Percentiles rank a stretch among this genome's conserved stretches.
Conservation (phyloP, 2,329 filamentous ascomycete species). For the Alternaria infectoria region DNA sequence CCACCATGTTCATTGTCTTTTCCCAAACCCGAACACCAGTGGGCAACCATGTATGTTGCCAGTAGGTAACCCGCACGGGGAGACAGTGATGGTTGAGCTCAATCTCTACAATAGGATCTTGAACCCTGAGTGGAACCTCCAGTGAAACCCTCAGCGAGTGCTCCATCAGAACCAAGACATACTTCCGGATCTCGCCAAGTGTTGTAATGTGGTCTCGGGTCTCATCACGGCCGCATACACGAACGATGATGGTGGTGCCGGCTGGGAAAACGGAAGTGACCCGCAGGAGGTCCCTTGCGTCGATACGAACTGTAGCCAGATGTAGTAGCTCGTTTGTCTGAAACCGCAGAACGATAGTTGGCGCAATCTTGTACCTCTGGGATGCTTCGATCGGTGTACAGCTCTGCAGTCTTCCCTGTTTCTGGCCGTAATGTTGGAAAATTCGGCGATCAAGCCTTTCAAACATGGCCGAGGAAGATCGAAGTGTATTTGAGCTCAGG, state of each 20-base stretch:
- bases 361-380: background rate
- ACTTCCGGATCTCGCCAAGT: background rate
- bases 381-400: background rate
- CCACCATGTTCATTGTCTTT: background rate
- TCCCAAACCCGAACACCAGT: background rate
- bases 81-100: background rate
- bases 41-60: fast-evolving
- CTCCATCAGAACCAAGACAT: background rate
- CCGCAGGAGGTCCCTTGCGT: background rate
- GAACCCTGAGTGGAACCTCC: background rate
- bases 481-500: background rate
- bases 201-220: background rate
- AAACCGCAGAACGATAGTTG: background rate
- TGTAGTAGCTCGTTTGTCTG: background rate
- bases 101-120: background rate
- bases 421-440: fast-evolving
- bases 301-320: background rate
- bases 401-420: background rate
- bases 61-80: background rate
- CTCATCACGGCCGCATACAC: background rate
- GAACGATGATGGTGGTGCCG: background rate
- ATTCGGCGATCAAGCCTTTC: fast-evolving
- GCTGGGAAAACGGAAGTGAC: background rate
- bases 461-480: background rate
- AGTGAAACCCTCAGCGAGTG: background rate